Conservation (phyloP, 768 basidiomycete species). For the Pleurotus giganteus region DNA sequence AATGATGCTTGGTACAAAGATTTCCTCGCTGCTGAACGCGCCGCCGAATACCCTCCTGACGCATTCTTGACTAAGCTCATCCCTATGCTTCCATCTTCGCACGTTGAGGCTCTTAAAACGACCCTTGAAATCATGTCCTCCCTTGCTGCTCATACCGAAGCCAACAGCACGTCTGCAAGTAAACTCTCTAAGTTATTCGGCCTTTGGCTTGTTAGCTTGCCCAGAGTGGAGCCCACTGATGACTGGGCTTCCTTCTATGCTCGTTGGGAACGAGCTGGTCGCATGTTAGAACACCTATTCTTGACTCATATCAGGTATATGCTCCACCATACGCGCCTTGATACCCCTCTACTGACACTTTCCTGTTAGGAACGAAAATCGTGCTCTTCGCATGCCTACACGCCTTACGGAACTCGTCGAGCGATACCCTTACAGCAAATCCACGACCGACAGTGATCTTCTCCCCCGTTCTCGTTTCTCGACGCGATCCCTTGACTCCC, state of each 20-base stretch:
- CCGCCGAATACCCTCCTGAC: slow-evolving; percentile 55
- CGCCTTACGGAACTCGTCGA: slow-evolving; percentile 70
- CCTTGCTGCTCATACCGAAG: slow-evolving; percentile 69
- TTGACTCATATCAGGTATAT: slow-evolving; percentile 65
- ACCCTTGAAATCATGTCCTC: slow-evolving; percentile 65
- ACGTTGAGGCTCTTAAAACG: slow-evolving; percentile 55
- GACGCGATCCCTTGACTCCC: slow-evolving; percentile 59
- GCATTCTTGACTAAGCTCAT: slow-evolving; percentile 62
- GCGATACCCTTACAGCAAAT: slow-evolving; percentile 60
- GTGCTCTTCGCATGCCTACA: slow-evolving; percentile 55
- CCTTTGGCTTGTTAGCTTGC: slow-evolving; percentile 63
- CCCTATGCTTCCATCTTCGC: slow-evolving; percentile 56
- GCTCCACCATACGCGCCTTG: not conserved
- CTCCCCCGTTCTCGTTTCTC: slow-evolving; percentile 67
- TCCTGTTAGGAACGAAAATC: slow-evolving; percentile 55
- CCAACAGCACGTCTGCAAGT: slow-evolving; percentile 73
- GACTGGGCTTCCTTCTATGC: slow-evolving; percentile 67
- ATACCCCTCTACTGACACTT: not conserved
- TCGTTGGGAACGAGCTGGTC: slow-evolving; percentile 72
- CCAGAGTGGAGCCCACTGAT: slow-evolving; percentile 46
- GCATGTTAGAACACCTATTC: slow-evolving; percentile 76
- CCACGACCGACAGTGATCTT: slow-evolving; percentile 36
- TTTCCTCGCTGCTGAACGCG: slow-evolving; percentile 61
- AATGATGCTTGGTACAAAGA: slow-evolving; percentile 64
- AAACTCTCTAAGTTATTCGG: slow-evolving; percentile 74